Conservation (phyloP, 495 filamentous ascomycete species). For the Penicillium nucicola region DNA sequence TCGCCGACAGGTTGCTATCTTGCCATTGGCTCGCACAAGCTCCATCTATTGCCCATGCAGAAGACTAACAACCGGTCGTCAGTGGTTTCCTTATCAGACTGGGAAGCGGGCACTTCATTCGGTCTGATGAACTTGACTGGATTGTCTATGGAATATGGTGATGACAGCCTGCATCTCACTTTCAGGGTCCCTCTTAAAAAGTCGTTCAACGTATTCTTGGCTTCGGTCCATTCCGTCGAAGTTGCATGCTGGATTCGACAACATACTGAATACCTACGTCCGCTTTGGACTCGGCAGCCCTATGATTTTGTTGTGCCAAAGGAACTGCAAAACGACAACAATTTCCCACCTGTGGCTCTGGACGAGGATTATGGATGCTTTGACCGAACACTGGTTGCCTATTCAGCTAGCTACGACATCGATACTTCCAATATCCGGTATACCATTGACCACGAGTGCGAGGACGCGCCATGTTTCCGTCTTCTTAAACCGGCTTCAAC, state of each 20-base stretch:
- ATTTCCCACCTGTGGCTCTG: constrained; percentile 58
- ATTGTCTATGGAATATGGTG: constrained; percentile 63
- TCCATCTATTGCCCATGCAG: constrained; percentile 75
- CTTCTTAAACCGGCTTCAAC: constrained; percentile 66
- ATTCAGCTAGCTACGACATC: constrained; percentile 74
- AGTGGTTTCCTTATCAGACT: constrained; percentile 48
- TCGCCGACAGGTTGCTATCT: constrained; percentile 77
- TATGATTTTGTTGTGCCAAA: constrained; percentile 61
- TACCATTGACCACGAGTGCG: constrained; percentile 69
- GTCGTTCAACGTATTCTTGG: constrained; percentile 65
- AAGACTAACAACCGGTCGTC: constrained; percentile 56
- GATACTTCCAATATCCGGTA: constrained; percentile 73
- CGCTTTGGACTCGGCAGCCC: constrained; percentile 74
- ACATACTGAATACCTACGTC: constrained; percentile 74
- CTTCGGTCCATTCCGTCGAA: constrained; percentile 72
- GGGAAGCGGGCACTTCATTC: constrained; percentile 52
- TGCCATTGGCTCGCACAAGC: constrained; percentile 76
- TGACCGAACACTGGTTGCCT: constrained; percentile 80
- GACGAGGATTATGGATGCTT: constrained; percentile 78
- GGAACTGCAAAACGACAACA: constrained; percentile 56
- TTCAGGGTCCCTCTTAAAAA: constrained; percentile 72
- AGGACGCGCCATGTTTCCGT: constrained; percentile 79
- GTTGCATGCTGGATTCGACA: constrained; percentile 73
- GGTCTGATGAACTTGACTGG: constrained; percentile 74
- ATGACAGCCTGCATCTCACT: constrained; percentile 82